Percentiles rank a stretch among this genome's conserved stretches.
Conservation (phyloP, 176 grass and related monocot genomes). For the Oryza punctata region DNA sequence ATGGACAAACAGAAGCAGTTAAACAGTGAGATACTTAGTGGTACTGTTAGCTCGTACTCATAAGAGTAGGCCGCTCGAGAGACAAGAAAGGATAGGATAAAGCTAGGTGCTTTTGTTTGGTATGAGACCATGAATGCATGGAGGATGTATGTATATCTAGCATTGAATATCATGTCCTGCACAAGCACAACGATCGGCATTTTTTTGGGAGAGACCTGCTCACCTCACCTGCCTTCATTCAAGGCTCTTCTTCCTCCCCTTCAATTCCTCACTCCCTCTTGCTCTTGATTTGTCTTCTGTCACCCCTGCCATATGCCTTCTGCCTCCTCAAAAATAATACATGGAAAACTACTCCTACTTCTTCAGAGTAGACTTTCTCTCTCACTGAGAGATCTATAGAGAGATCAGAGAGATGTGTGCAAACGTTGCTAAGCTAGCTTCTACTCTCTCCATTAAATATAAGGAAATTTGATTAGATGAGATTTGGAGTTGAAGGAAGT, state of each 20-base stretch:
- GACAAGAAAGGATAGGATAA: not conserved
- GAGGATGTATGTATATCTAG: not conserved
- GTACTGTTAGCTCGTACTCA: no score
- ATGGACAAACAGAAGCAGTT: not conserved
- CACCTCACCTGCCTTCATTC: constrained; percentile 5
- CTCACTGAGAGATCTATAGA: no score
- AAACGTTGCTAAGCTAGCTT: no score
- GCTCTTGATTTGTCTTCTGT: constrained; percentile 35
- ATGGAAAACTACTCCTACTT: not conserved
- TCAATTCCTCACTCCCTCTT: not conserved
- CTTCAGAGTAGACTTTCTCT: not conserved
- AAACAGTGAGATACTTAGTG: not conserved
- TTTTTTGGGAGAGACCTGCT: constrained; percentile 26
- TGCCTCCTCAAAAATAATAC: constrained; percentile 34
- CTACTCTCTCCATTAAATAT: no score
- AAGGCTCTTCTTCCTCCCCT: not conserved
- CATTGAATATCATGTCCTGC: constrained; percentile 39
- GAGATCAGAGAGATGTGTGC: no score
- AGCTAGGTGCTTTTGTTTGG: not conserved
- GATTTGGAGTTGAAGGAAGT: no score
- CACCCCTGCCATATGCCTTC: constrained; percentile 58
- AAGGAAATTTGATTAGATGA: no score
- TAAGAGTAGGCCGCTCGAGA: not conserved
- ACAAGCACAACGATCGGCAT: constrained; percentile 28
- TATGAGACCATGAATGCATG: constrained; percentile 16